phyloP scores from a whole-genome alignment of 1,139 yeast genomes.

The Chernovozyma aurita region DNA sequence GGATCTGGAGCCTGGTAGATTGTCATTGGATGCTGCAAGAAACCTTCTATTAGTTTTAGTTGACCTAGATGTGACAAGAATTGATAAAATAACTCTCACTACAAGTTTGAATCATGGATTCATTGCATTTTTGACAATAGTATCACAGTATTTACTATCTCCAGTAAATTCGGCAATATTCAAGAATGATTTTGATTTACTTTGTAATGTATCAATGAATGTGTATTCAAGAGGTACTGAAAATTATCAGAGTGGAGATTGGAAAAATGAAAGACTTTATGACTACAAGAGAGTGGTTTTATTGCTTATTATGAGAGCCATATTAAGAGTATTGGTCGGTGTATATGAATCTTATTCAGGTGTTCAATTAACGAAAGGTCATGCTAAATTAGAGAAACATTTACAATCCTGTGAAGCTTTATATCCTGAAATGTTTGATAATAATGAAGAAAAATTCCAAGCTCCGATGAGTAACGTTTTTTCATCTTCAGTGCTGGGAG shows the following conservation, averaged over 20 bases:
- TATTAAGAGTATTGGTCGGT: constrained; percentile 17
- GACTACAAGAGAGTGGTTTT: constrained; percentile 9
- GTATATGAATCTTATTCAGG: constrained; percentile 11
- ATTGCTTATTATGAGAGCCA: constrained; percentile 13
- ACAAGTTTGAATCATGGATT: not conserved
- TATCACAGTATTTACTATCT: constrained; percentile 2
- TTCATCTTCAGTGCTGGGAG: not conserved
- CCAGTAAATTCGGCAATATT: not conserved
- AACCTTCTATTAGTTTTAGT: constrained; percentile 8
- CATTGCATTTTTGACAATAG: constrained; percentile 6
- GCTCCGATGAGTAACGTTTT: not conserved
- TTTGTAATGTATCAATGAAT: constrained; percentile 4
- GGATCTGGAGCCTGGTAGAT: constrained; percentile 8
- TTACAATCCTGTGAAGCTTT: constrained; percentile 13
- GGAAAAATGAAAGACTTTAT: constrained; percentile 8
- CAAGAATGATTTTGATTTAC: constrained; percentile 2
- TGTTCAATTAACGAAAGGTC: constrained; percentile 10
- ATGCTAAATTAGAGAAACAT: constrained; percentile 15
- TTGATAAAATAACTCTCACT: not conserved
- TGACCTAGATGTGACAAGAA: constrained; percentile 2
- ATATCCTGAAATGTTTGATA: constrained; percentile 19
- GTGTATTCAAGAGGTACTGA: constrained; percentile 5
- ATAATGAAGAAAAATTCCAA: not conserved
- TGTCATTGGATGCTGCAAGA: constrained; percentile 11
- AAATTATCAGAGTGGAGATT: constrained; percentile 2